Conservation (phyloP, 148 eudicot species). For the Fagopyrum homotropicum region DNA sequence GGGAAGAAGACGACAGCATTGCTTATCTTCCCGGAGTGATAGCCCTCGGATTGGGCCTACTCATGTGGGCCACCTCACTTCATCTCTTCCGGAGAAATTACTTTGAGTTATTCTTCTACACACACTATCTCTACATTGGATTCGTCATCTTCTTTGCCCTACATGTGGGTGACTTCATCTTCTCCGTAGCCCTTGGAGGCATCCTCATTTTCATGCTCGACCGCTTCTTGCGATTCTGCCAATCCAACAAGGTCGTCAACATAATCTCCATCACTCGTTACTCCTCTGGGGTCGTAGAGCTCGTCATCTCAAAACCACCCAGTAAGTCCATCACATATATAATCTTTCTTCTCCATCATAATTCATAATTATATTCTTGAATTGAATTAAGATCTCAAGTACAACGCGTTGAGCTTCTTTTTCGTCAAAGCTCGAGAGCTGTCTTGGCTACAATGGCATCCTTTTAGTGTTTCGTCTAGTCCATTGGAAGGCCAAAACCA, state of each 20-base stretch:
- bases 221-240: slow-evolving; percentile 74
- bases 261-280: slow-evolving; percentile 62
- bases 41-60: slow-evolving; percentile 62
- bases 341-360: background rate
- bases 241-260: slow-evolving; percentile 60
- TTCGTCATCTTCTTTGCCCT: slow-evolving; percentile 67
- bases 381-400: background rate
- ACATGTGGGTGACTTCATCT: slow-evolving; percentile 73
- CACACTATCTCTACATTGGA: slow-evolving; percentile 77
- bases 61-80: slow-evolving; percentile 87
- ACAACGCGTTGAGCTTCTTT: slow-evolving; percentile 7
- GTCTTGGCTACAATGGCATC: slow-evolving; percentile 12
- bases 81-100: slow-evolving; percentile 49
- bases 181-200: slow-evolving; percentile 55
- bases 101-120: slow-evolving; percentile 83
- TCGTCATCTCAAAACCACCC: slow-evolving; percentile 65
- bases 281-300: slow-evolving; percentile 70
- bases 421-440: slow-evolving; percentile 4
- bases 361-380: too few relatives aligned
- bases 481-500: slow-evolving; percentile 5
- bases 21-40: slow-evolving; percentile 74
- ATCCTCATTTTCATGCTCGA: slow-evolving; percentile 83
- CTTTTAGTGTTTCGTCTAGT: slow-evolving; percentile 12
- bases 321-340: slow-evolving; percentile 25
- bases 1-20: slow-evolving; percentile 48